These are phyloP conservation scores for Hordeum vulgare DNA, from an alignment of 176 grass and related monocot genomes.

Conservation along the genomic window DNA sequence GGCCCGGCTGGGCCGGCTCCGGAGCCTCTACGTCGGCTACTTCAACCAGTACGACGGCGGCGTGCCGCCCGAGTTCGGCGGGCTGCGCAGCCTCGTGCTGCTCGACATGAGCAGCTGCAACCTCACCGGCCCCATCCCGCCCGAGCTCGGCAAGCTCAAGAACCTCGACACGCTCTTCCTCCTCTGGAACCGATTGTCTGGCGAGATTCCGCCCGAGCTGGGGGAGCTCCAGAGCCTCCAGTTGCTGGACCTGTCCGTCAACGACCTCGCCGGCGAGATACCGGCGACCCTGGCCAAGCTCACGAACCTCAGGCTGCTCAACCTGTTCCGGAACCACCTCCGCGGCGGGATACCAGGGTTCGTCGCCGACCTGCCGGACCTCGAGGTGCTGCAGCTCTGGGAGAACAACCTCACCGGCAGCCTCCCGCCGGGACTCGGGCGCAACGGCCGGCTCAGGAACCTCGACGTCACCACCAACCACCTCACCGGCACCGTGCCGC, in stretches of 20 bases:
- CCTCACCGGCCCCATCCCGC: slow-evolving; percentile 53
- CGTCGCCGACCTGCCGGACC: slow-evolving; percentile 32
- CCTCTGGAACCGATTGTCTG: slow-evolving; percentile 49
- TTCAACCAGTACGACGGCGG: slow-evolving; percentile 65
- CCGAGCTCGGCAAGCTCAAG: slow-evolving; percentile 36
- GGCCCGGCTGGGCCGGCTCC: neutral
- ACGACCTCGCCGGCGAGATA: slow-evolving; percentile 73
- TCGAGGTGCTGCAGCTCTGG: slow-evolving; percentile 75
- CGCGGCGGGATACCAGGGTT: slow-evolving; percentile 51
- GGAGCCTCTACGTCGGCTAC: slow-evolving; percentile 64
- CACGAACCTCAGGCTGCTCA: slow-evolving; percentile 39
- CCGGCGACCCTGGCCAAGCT: slow-evolving; percentile 33
- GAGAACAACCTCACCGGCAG: slow-evolving; percentile 73
- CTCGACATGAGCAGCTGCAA: slow-evolving; percentile 72
- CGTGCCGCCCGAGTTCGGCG: slow-evolving; percentile 54
- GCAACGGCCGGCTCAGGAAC: slow-evolving; percentile 40
- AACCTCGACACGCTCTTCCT: slow-evolving; percentile 68
- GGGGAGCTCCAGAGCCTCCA: slow-evolving; percentile 21
- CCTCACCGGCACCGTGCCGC: slow-evolving; percentile 50
- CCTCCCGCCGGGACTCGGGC: slow-evolving; percentile 40
- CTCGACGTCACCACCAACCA: slow-evolving; percentile 67
- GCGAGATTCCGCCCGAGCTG: slow-evolving; percentile 43
- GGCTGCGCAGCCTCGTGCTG: slow-evolving; percentile 24
- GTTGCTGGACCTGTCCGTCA: slow-evolving; percentile 75
- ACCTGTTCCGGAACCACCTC: slow-evolving; percentile 73